Conservation (phyloP, 148 eudicot genomes). For the Diospyros lotus region DNA sequence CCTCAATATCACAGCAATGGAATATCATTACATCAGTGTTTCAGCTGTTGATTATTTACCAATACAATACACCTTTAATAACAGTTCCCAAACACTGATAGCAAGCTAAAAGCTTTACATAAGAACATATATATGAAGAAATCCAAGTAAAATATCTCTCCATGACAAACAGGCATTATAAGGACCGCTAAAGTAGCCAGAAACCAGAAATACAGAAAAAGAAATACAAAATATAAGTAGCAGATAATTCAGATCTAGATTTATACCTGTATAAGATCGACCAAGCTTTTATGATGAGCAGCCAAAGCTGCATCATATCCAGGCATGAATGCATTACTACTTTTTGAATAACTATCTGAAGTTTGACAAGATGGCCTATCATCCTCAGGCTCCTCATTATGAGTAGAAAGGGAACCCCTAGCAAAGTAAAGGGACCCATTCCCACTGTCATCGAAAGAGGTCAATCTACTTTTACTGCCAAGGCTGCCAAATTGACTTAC, state of each 20-base stretch:
- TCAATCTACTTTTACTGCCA: slow-evolving; percentile 37
- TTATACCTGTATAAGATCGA: slow-evolving; percentile 51
- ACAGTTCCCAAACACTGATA: slow-evolving; percentile 1
- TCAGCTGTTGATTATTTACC: too few relatives aligned
- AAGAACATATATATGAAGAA: not conserved
- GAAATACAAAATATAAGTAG: not conserved
- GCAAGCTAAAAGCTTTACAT: not conserved
- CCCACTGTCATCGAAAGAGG: slow-evolving; percentile 50
- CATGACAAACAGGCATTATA: not conserved
- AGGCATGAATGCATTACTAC: slow-evolving; percentile 23
- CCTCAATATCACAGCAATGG: too few relatives aligned
- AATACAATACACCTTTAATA: too few relatives aligned
- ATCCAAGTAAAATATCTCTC: not conserved
- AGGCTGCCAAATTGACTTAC: slow-evolving; percentile 14
- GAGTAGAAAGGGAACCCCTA: slow-evolving; percentile 65
- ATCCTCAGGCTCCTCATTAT: slow-evolving; percentile 80
- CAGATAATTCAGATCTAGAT: not conserved
- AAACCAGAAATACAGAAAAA: not conserved
- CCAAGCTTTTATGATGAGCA: slow-evolving; percentile 38
- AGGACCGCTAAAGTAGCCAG: not conserved
- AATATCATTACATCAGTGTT: too few relatives aligned
- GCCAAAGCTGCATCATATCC: slow-evolving; percentile 27
- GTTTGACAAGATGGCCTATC: slow-evolving; percentile 52
- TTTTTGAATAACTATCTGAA: slow-evolving; percentile 38
- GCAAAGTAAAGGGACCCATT: slow-evolving; percentile 36